Percentiles rank a stretch among this genome's conserved stretches.
These are phyloP conservation scores for Monilinia fructicola DNA, from an alignment of 2,329 filamentous ascomycete genomes.

Conservation along the genomic window DNA sequence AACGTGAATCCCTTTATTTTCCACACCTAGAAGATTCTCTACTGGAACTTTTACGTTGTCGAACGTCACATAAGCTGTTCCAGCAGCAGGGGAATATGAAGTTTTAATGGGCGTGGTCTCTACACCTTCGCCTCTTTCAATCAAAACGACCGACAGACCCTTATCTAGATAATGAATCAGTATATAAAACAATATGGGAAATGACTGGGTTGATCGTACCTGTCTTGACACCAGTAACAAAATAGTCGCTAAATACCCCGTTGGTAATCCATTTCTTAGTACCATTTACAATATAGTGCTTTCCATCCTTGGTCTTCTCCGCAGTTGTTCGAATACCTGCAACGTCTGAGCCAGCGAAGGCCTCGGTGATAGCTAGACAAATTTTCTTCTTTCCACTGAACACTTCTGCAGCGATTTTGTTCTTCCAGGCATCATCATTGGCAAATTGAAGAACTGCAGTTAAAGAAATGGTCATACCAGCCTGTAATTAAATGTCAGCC, in stretches of 20 bases:
- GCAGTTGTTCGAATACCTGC: slow-evolving; percentile 78
- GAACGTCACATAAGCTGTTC: slow-evolving; percentile 60
- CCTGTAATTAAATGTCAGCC: slow-evolving; percentile 9
- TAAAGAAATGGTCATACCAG: slow-evolving; percentile 68
- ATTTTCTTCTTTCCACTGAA: slow-evolving; percentile 84
- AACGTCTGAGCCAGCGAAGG: slow-evolving; percentile 82
- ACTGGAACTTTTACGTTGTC: slow-evolving; percentile 85
- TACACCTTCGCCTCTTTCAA: slow-evolving; percentile 71
- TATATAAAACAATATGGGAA: not conserved
- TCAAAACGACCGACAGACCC: slow-evolving; percentile 73
- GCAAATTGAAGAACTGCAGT: slow-evolving; percentile 80
- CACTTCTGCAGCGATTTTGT: slow-evolving; percentile 68
- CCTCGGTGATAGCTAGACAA: slow-evolving; percentile 83
- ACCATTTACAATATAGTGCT: slow-evolving; percentile 70
- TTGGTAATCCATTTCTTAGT: slow-evolving; percentile 88
- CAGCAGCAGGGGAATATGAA: slow-evolving; percentile 72
- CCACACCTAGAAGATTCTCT: slow-evolving; percentile 73
- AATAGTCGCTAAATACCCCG: slow-evolving; percentile 78
- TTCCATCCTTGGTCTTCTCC: slow-evolving; percentile 70
- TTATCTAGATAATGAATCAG: slow-evolving; percentile 50
- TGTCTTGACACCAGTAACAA: slow-evolving; percentile 76
- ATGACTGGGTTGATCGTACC: slow-evolving; percentile 20
- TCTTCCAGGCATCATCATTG: slow-evolving; percentile 63
- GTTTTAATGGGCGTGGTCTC: slow-evolving; percentile 80
- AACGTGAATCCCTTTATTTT: slow-evolving; percentile 83